Base-by-base conservation (phyloP, 805 yeast species). In the Cyberlindnera japonica region DNA sequence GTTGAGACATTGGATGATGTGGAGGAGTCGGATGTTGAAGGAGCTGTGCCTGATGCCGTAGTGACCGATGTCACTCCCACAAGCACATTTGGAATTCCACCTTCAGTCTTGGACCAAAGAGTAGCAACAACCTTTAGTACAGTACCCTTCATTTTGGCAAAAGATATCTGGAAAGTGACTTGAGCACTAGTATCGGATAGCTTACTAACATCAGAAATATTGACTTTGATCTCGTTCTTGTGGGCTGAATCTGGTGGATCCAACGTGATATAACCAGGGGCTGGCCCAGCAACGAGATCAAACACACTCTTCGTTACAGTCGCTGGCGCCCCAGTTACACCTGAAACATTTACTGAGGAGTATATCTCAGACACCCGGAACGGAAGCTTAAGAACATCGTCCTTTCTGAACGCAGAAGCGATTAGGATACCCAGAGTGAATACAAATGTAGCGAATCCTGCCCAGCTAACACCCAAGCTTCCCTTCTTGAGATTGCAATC, bases 401-500 rank as follows among this genome's bases (percentile, higher is more conserved):
- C n/a, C n/a, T n/a, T n/a, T n/a, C n/a, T n/a, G n/a, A n/a, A n/a
- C n/a, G n/a, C n/a, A n/a, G n/a, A n/a, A n/a, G n/a, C n/a, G 28
- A 25, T 13, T 7, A 25, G 9, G n/a, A 25, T 13, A 25, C 11
- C 14, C n/a, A 7, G 7, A 25, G 28, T 30, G 25, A 37, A 14
- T 15, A 37, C 7, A 14, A 37, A 31, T 24, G 31, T 30, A 4
- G 16, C 26, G 17, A 27, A 23, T 4, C 40, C 40, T 12, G 33
- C 25, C 40, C 40, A 37, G 15, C 40, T 31, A 20, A 37, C 35
- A 31, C 35, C 40, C 9, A 37, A 17, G 13, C 34, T 20, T 3
- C 31, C 40, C 20, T 37, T 37, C 25, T 37, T 37, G 26, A 37
- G n/a, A 5, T 27, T 28, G 27, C 40, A 37, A 16, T 37, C 40